A percentile compares a stretch with the other conserved stretches of the same genome.
phyloP scores from a whole-genome alignment of 805 yeast genomes.

The Scheffersomyces coipomensis region DNA sequence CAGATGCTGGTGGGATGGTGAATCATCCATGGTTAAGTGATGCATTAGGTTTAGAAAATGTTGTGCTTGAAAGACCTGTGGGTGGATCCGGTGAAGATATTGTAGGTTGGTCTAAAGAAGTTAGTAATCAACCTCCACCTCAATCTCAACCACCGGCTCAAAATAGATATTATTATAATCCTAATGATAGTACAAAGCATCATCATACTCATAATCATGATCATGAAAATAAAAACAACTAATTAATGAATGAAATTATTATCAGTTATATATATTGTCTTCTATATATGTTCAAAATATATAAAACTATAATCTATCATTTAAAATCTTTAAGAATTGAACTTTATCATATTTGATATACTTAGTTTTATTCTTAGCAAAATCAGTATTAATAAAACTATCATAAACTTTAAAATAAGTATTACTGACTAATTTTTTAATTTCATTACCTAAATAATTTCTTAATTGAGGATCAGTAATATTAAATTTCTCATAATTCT shows the following conservation, averaged over 20 bases:
- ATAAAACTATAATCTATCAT: slow-evolving; percentile 13
- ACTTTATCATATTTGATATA: slow-evolving; percentile 63
- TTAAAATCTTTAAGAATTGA: slow-evolving; percentile 38
- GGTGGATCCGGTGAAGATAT: slow-evolving; percentile 86
- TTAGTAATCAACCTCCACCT: slow-evolving; percentile 14
- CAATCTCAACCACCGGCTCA: no score
- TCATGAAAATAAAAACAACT: no score
- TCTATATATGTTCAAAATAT: no score
- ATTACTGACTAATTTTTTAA: slow-evolving; percentile 71
- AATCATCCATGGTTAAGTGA: slow-evolving; percentile 84
- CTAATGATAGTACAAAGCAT: no score
- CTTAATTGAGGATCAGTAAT: slow-evolving; percentile 68
- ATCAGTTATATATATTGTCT: no score
- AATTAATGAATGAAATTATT: no score
- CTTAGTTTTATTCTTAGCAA: slow-evolving; percentile 67
- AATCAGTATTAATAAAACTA: slow-evolving; percentile 67
- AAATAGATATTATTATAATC: no score
- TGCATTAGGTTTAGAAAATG: slow-evolving; percentile 71
- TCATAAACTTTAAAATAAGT: slow-evolving; percentile 83
- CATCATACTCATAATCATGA: no score
- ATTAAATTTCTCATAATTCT: slow-evolving; percentile 61
- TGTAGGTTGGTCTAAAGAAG: slow-evolving; percentile 84
- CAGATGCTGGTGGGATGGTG: slow-evolving; percentile 95
- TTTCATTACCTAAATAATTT: slow-evolving; percentile 65
- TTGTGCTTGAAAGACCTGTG: slow-evolving; percentile 67